phyloP scores from a whole-genome alignment of 2,329 filamentous ascomycete species.

The Aspergillus phoenicis region DNA sequence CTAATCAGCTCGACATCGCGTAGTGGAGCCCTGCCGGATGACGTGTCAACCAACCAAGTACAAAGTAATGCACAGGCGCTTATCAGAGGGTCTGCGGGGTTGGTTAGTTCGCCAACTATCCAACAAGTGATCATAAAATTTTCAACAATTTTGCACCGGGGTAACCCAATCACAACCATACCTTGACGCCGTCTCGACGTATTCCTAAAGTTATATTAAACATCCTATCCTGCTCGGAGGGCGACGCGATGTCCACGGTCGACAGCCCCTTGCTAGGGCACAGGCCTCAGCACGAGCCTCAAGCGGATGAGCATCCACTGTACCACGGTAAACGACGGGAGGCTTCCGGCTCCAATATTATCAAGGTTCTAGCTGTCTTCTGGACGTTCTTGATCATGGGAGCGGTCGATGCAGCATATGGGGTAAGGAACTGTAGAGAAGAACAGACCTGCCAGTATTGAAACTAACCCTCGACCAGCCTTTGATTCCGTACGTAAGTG shows the following conservation, averaged over 20 bases:
- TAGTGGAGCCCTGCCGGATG: too few species aligned
- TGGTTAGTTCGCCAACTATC: too few species aligned
- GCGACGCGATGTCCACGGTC: neutral
- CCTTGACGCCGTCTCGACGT: too few species aligned
- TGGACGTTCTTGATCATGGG: slow-evolving; percentile 62
- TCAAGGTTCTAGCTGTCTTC: slow-evolving; percentile 57
- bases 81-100: too few species aligned
- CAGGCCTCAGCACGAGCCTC: neutral
- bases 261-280: neutral
- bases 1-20: too few species aligned
- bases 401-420: slow-evolving; percentile 61
- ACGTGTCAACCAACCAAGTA: too few species aligned
- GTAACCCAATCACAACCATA: too few species aligned
- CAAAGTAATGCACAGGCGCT: too few species aligned
- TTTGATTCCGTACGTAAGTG: slow-evolving; percentile 56
- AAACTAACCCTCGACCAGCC: slow-evolving; percentile 25
- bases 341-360: slow-evolving; percentile 52
- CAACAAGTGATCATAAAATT: too few species aligned
- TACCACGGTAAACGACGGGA: slow-evolving; percentile 46
- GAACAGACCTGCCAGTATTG: neutral
- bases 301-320: neutral
- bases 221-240: too few species aligned
- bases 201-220: too few species aligned
- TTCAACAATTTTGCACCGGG: too few species aligned
- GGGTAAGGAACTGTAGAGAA: slow-evolving; percentile 44